Evolutionary conservation across 1,284 basidiomycete species (phyloP), one percentile per base, ranked within the genome.

Genomic region (Neotropicomus parvogracilis): DNA sequence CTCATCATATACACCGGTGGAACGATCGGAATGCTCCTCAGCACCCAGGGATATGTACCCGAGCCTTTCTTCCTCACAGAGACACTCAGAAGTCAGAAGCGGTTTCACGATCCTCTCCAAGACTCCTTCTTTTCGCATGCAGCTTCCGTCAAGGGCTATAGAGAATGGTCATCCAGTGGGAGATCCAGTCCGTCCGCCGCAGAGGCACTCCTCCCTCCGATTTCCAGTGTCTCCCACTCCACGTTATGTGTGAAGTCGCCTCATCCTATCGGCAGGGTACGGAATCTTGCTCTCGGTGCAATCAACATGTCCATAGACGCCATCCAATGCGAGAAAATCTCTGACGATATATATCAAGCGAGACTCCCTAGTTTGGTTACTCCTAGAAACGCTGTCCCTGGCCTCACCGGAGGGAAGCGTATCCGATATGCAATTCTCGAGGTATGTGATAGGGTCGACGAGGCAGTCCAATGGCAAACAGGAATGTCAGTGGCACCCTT

Each of bases 41-140:
- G 85, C 31, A 72, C 81, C 27, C 78, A 83, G 54, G 90, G 91
- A 42, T 94, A 93, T 64, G 86, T 88, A 12, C 89, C 91, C 11
- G 91, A 94, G 62, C 89, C 91, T 0, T 84, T 85, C 56, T 94
- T 93, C 66, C 73, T 95, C 54, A 89, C 87, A 7, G 85, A 89
- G 68, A 90, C 81, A 0, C 77, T 94, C 35, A 75, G 80, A 56
- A 84, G 84, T 56, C 90, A 93, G 67, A 80, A 80, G 29, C 80
- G 90, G 11, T 93, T 93, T 59, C 89, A 94, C 66, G 90, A 93
- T 59, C 91, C 90, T 7, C 69, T 82, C 27, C 84, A 88, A 60
- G 83, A 88, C 50, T 91, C 89, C 3, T 68, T 91, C 20, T 89
- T 87, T 64, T 88, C 88, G 3, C 75, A 88, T 57, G 75, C 86